Base-by-base conservation (phyloP, 2,329 filamentous ascomycete genomes). In the Arthrinium phaeospermum region DNA sequence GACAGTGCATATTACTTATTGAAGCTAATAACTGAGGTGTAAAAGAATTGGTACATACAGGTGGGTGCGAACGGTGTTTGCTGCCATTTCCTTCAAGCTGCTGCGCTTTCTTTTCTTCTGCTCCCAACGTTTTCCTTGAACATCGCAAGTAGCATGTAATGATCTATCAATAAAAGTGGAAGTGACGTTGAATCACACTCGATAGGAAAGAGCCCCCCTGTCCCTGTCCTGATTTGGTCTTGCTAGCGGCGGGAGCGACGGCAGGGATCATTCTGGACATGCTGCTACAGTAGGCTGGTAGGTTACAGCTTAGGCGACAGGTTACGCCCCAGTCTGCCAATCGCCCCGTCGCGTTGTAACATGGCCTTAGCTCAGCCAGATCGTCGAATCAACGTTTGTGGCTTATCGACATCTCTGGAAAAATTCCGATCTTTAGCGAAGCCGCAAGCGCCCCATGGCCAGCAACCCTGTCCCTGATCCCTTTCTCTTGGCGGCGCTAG, bases 391-490 rank as follows among this genome's bases (percentile, higher is more conserved):
- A 37, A 61, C 53, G 30, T 41, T 24, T 41, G 57, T 64, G 57
- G 57, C 57, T 41, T 34, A 22, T 8, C 14, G 4, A 19, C 57
- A 12, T n/a, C 10, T 14, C 8, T 37, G 30, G 53, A 14, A 61
- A n/a, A 61, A n/a, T 13, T 37, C 30, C 30, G 30, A 37, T 61
- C 30, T 64, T 64, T 64, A 64, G 34, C 57, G 57, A 64, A 64
- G 57, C 57, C 57, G 4, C 34, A 41, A n/a, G 30, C 19, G 27
- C 34, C 57, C 34, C 46, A 22, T 10, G 46, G 8, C 46, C 46
- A 10, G 19, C 19, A 49, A n/a, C 46, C 46, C 57, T 41, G 57
- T 41, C 57, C 53, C 27, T 61, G 53, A 22, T 30, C 27, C 34
- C 4, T 37, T 4, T 22, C 8, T 41, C 57, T 57, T 57, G 53